A percentile compares a stretch with the other conserved stretches of the same genome.
phyloP scores from a whole-genome alignment of 345 rosid species.

The Laguncularia racemosa region DNA sequence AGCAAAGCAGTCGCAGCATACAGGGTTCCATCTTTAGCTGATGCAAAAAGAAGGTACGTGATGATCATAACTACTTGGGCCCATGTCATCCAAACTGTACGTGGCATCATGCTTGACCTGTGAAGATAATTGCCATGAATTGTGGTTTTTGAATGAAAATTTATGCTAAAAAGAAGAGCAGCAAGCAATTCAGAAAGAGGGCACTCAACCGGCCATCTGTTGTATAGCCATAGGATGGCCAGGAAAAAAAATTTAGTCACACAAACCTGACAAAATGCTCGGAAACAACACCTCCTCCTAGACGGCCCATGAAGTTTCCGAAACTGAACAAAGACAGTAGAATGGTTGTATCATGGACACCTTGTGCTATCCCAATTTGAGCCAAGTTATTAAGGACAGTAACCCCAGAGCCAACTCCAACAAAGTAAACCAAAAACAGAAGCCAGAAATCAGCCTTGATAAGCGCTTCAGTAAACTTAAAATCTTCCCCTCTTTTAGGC shows the following conservation, averaged over 20 bases:
- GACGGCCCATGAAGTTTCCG: constrained; percentile 60
- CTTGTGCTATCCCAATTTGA: constrained; percentile 63
- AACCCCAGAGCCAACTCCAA: constrained; percentile 63
- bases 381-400: constrained; percentile 70
- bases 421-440: constrained; percentile 55
- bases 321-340: constrained; percentile 63
- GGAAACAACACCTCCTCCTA: constrained; percentile 52
- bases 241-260: background rate
- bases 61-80: constrained; percentile 40
- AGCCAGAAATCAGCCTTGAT: constrained; percentile 82
- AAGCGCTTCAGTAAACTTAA: constrained; percentile 48
- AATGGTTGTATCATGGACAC: constrained; percentile 40
- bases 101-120: constrained; percentile 48
- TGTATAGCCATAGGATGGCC: background rate
- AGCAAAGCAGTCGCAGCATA: constrained; percentile 48
- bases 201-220: too few relatives aligned
- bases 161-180: background rate
- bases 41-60: constrained; percentile 52
- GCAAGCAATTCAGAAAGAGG: background rate
- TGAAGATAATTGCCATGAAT: constrained; percentile 6
- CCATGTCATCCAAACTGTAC: constrained; percentile 57
- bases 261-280: constrained; percentile 63
- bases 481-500: constrained; percentile 72
- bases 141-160: background rate
- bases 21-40: constrained; percentile 38